Evolutionary conservation across 2,329 filamentous ascomycete species (phyloP), one percentile per base, ranked within the genome.

Genomic region (Cordyceps cateniannulata): DNA sequence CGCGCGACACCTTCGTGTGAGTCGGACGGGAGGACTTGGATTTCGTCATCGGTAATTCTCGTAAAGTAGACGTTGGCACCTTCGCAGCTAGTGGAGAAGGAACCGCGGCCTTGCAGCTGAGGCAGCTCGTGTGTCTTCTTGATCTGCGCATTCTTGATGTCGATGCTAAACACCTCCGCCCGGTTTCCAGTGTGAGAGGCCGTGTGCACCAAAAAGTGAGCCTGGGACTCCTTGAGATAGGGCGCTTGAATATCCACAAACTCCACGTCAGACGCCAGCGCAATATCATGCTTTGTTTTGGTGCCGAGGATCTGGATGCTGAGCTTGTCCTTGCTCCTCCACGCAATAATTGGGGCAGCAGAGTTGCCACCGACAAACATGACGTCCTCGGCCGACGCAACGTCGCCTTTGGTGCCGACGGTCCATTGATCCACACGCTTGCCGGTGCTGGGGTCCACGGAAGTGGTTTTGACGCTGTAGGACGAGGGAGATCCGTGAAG

Each of bases 41-140:
- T 80, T 69, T 96, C 90, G 9, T 88, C 85, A 38, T 86, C 79
- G 0, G 90, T 92, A 63, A 95, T 80, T 62, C 93, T 86, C 2
- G 90, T 93, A 71, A 98, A 96, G 76, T 91, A 97, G 8, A 96
- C 88, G 68, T 95, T 93, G 22, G 89, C 86, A 62, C 87, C 89
- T 45, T 85, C 83, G 2, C 86, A 90, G 74, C 88, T 95, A 0
- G 85, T 88, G 0, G 92, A 89, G 70, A 97, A 91, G 1, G 88
- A 85, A 25, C 91, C 92, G 45, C 78, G 79, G 1, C 89, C 90
- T 25, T 82, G 74, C 22, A 92, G 73, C 57, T 85, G 84, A 0
- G 93, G 90, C 14, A 98, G 79, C 29, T 88, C 85, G 71, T 96
- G 96, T 0, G 88, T 88, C 71, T 90, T 91, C n/a, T 80, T 82